Evolutionary conservation across 176 grass and related monocot genomes (phyloP).

Genomic region (Triticum turgidum): DNA sequence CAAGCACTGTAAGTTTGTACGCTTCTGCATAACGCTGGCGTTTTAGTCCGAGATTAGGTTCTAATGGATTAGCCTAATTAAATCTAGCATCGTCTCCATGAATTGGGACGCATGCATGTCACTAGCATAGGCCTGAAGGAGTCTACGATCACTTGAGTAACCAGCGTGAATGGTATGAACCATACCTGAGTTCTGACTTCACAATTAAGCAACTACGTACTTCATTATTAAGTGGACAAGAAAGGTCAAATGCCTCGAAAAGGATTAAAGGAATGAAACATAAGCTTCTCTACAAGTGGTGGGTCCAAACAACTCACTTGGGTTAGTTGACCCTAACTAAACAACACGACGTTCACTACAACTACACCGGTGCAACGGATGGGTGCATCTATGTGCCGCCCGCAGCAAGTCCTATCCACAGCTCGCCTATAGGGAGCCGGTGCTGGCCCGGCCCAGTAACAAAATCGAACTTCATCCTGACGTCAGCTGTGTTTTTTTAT

Average conservation of each 20-base stretch:
- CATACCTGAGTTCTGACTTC: not conserved
- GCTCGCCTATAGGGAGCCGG: too few relatives aligned
- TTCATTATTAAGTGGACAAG: not conserved
- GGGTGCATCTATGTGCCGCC: too few relatives aligned
- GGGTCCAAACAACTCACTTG: slow-evolving; percentile 43
- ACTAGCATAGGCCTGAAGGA: slow-evolving; percentile 59
- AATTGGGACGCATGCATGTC: slow-evolving; percentile 69
- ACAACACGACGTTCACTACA: not conserved
- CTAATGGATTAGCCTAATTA: too few relatives aligned
- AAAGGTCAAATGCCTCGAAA: not conserved
- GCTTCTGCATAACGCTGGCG: too few relatives aligned
- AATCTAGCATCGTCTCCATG: slow-evolving; percentile 14
- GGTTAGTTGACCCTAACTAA: slow-evolving; percentile 46
- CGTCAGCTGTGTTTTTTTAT: too few relatives aligned
- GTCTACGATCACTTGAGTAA: not conserved
- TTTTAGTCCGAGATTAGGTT: too few relatives aligned
- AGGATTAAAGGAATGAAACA: not conserved
- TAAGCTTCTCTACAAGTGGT: not conserved
- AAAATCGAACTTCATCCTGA: too few relatives aligned
- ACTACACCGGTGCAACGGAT: too few relatives aligned
- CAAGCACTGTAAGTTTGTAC: too few relatives aligned
- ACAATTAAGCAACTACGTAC: not conserved
- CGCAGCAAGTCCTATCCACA: too few relatives aligned
- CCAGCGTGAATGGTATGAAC: not conserved
- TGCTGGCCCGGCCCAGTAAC: too few relatives aligned